Percentiles rank a stretch among this genome's conserved stretches.
Conservation (phyloP, 2,329 filamentous ascomycete species). For the Nothophaeocryptopus gaeumannii region DNA sequence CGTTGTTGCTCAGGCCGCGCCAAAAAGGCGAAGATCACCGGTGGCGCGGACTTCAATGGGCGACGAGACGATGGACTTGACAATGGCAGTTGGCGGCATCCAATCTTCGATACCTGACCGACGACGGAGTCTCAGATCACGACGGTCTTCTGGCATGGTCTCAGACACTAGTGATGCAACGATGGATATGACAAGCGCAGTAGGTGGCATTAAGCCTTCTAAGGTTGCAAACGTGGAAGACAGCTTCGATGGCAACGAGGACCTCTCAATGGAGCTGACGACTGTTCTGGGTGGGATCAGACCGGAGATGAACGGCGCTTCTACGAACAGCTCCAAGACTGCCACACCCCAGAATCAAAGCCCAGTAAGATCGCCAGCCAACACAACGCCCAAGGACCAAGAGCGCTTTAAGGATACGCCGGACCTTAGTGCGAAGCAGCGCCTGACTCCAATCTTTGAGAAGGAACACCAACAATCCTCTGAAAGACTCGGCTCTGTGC, state of each 20-base stretch:
- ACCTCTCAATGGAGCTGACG: slow-evolving; percentile 54
- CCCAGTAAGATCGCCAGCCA: slow-evolving; percentile 44
- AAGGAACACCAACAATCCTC: slow-evolving; percentile 28
- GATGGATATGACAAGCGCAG: slow-evolving; percentile 57
- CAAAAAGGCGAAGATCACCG: slow-evolving; percentile 39
- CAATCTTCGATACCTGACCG: slow-evolving; percentile 30
- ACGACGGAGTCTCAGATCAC: slow-evolving; percentile 34
- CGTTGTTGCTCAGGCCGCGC: slow-evolving; percentile 6
- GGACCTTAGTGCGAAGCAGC: slow-evolving; percentile 38
- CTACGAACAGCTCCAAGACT: slow-evolving; percentile 12
- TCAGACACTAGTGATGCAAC: slow-evolving; percentile 46
- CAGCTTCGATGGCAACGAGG: slow-evolving; percentile 42
- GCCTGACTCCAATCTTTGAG: slow-evolving; percentile 36
- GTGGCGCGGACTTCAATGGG: slow-evolving; percentile 37
- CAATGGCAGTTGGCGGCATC: slow-evolving; percentile 38
- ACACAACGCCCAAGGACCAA: slow-evolving; percentile 58
- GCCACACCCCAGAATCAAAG: slow-evolving; percentile 43
- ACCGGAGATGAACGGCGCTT: slow-evolving; percentile 29
- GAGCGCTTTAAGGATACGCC: slow-evolving; percentile 56
- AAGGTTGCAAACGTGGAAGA: slow-evolving; percentile 18
- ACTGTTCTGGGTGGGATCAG: slow-evolving; percentile 47
- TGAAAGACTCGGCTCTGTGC: slow-evolving; percentile 25
- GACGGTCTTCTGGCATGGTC: slow-evolving; percentile 35
- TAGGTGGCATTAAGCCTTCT: slow-evolving; percentile 43
- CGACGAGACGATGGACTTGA: slow-evolving; percentile 44